Evolutionary conservation across 2,329 filamentous ascomycete species (phyloP), one percentile per base, ranked within the genome.

Genomic region (Cephalotrichum gorgonifer): DNA sequence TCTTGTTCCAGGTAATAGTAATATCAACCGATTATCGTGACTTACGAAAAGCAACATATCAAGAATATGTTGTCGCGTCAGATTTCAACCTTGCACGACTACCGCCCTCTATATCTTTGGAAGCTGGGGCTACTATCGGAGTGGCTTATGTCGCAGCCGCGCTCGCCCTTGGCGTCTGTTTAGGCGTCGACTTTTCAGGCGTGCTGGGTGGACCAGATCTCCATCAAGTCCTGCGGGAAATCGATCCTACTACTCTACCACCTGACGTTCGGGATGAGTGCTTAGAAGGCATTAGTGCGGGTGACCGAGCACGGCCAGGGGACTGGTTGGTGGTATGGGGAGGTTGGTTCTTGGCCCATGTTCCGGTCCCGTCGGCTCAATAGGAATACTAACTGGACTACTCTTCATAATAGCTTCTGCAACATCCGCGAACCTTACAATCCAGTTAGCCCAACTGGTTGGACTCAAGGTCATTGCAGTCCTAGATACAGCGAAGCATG

Each of bases 281-380:
- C 50, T 70, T 85, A n/a, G 60, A 71, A 1, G 72, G 74, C 1
- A 77, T 84, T 6, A 54, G 59, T 0, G 57, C 66, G 1, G 56
- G 61, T 0, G 81, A 86, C 53, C 67, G 80, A 8, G 75, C 80
- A 1, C 67, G 68, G 39, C 55, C 64, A 0, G 83, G 81, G 0
- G 85, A 89, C 52, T 88, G 83, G 77, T 64, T 89, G 35, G 79
- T 78, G 2, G 78, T 89, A 43, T 89, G 85, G 85, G 85, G 85
- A 50, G 85, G 79, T 71, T 55, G 58, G 68, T 55, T 23, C 6
- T 47, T 33, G 25, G n/a, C 14, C 44, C 17, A 12, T n/a, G 12
- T 7, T 11, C 27, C 14, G 20, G 8, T 14, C 30, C 20, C 20
- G 6, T 6, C 6, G 7, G 8, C 30, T 31, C 12, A 22, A 38